Evolutionary conservation across 164 flowering plant genomes (phyloP).

Genomic region (Macadamia tetraphylla): DNA sequence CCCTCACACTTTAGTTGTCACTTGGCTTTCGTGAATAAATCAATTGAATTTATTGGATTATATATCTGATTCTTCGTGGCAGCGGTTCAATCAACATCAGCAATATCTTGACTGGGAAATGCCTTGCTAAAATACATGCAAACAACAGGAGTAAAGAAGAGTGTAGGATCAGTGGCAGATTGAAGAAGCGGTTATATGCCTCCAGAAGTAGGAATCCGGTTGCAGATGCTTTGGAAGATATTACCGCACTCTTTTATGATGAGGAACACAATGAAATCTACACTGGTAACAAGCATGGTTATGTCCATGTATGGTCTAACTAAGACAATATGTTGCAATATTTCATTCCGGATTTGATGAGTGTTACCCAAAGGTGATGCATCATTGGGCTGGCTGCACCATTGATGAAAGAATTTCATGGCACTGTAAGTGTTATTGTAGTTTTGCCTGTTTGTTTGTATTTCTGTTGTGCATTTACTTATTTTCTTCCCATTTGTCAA

Average conservation of each 20-base stretch:
- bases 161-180: constrained; percentile 17
- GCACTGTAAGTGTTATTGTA: background rate
- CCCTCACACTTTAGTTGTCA: too few relatives aligned
- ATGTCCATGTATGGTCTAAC: constrained; percentile 95
- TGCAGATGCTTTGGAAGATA: constrained; percentile 87
- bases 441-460: background rate
- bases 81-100: constrained; percentile 96
- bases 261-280: constrained; percentile 95
- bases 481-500: too few relatives aligned
- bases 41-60: too few relatives aligned
- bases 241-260: constrained; percentile 92
- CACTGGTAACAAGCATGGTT: constrained; percentile 80
- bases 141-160: constrained; percentile 33
- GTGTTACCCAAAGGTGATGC: background rate
- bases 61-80: constrained; percentile 19
- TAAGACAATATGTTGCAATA: constrained; percentile 16
- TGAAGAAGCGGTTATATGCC: constrained; percentile 29
- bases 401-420: background rate
- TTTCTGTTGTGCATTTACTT: too few relatives aligned
- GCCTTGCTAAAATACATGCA: constrained; percentile 78
- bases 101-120: constrained; percentile 89
- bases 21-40: too few relatives aligned
- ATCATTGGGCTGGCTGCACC: background rate
- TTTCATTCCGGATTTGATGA: background rate
- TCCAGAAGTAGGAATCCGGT: constrained; percentile 51